These are phyloP conservation scores for Sugiyamaella smithiae DNA, from an alignment of 805 yeast species.

Conservation along the genomic window DNA sequence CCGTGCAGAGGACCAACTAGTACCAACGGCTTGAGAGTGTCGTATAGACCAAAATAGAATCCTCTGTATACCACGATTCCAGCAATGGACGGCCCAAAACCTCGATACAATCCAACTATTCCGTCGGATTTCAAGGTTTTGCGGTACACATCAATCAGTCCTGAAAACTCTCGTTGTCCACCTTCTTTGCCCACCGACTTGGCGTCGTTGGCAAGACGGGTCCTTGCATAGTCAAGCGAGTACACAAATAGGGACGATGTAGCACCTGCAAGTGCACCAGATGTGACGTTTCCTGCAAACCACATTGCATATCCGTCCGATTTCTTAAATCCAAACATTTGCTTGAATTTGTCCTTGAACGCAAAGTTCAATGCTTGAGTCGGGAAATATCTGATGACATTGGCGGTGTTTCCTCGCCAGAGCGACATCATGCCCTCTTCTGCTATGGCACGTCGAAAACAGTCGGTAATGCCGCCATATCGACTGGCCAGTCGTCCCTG, in stretches of 20 bases:
- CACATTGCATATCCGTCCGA: conserved; percentile 87
- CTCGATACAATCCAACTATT: conserved; percentile 98
- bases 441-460: conserved; percentile 92
- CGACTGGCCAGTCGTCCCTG: conserved; percentile 88
- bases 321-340: conserved; percentile 95
- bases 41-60: conserved; percentile 96
- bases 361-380: conserved; percentile 98
- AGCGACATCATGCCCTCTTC: conserved; percentile 89
- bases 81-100: conserved; percentile 96
- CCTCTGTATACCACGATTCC: conserved; percentile 99
- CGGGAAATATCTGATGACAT: conserved; percentile 98
- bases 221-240: conserved; percentile 98
- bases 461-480: conserved; percentile 88
- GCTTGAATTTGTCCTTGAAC: conserved; percentile 96
- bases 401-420: conserved; percentile 99
- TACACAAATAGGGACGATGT: conserved; percentile 87
- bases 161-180: conserved; percentile 96
- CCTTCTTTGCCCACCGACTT: conserved; percentile 67
- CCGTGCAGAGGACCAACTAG: conserved; percentile 94
- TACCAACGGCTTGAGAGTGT: conserved; percentile 92
- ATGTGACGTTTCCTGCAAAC: conserved; percentile 97
- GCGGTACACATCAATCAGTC: conserved; percentile 93
- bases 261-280: conserved; percentile 99
- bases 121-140: conserved; percentile 95
- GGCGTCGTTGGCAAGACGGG: conserved; percentile 98